Evolutionary conservation across 768 basidiomycete species (phyloP), one percentile per base, ranked within the genome.

Genomic region (Kwoniella bestiolae): DNA sequence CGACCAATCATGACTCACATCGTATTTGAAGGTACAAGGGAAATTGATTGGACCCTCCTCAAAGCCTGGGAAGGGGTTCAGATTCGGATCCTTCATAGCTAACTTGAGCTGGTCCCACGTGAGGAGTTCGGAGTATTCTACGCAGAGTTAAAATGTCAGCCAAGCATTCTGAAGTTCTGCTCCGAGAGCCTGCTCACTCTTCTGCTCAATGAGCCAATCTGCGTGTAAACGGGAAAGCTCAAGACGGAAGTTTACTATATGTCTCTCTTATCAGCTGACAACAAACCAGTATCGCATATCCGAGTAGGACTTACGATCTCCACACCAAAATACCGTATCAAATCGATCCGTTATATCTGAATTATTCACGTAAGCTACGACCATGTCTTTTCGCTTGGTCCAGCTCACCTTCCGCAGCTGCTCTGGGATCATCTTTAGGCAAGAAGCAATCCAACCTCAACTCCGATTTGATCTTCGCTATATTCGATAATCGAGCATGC

Each of bases 1-100:
- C 18, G 11, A 14, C 38, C 3, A 41, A 23, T 18, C 2, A 32
- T 3, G 12, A 64, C 68, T 63, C 52, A 94, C 90, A 71, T 94
- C 89, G 75, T 92, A 93, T 74, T 96, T 96, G 85, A 94, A 97
- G 0, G 94, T 96, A 0, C 94, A 94, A 4, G 92, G 87, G 68
- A 97, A 97, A 72, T 88, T 78, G 65, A 96, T 96, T 0, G 84
- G 82, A 0, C 85, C 91, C 79, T 97, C 94, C 7, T 82, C 73
- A 74, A 96, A 96, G 7, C 92, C 92, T 16, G 83, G 83, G 70
- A 97, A 92, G 7, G 77, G 77, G 2, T 86, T 86, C 7, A 68
- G 60, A 1, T 85, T 80, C 9, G 85, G 85, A n/a, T 84, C 83
- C 46, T 84, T 82, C 89, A 96, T 92, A n/a, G 90, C 82, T 26